Evolutionary conservation across 345 rosid species (phyloP).

Genomic region (Trapa bicornis): DNA sequence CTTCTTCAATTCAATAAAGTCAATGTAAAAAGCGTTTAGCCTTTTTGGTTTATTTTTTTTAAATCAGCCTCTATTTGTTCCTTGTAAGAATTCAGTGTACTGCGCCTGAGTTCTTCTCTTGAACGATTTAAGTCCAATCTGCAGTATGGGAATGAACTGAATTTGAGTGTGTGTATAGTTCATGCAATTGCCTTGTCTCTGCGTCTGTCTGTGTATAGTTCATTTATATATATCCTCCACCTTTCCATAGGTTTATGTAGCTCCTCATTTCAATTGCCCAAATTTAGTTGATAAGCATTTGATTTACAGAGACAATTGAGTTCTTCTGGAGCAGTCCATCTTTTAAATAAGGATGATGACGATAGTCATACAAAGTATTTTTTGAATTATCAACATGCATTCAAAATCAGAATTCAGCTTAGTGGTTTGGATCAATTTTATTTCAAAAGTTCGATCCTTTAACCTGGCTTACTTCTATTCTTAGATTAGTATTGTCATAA

Average conservation of each 20-base stretch:
- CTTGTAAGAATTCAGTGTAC: too few relatives aligned
- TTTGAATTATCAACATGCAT: neutral
- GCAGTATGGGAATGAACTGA: too few relatives aligned
- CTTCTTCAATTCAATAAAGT: neutral
- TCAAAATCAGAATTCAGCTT: neutral
- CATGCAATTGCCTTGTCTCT: too few relatives aligned
- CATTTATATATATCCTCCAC: too few relatives aligned
- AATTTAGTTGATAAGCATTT: neutral
- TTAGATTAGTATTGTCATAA: neutral
- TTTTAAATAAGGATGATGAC: neutral
- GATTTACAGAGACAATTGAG: neutral
- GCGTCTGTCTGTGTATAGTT: too few relatives aligned
- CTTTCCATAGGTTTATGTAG: neutral
- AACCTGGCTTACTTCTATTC: neutral
- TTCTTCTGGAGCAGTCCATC: too few relatives aligned
- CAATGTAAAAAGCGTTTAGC: neutral
- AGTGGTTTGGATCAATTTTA: neutral
- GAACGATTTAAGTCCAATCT: too few relatives aligned
- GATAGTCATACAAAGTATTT: neutral
- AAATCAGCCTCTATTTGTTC: too few relatives aligned
- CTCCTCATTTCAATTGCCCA: neutral
- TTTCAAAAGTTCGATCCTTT: neutral
- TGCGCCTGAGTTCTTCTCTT: too few relatives aligned
- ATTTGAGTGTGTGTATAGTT: too few relatives aligned
- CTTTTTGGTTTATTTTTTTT: neutral